Evolutionary conservation across 805 yeast species (phyloP).

Genomic region (Lachancea fermentati): DNA sequence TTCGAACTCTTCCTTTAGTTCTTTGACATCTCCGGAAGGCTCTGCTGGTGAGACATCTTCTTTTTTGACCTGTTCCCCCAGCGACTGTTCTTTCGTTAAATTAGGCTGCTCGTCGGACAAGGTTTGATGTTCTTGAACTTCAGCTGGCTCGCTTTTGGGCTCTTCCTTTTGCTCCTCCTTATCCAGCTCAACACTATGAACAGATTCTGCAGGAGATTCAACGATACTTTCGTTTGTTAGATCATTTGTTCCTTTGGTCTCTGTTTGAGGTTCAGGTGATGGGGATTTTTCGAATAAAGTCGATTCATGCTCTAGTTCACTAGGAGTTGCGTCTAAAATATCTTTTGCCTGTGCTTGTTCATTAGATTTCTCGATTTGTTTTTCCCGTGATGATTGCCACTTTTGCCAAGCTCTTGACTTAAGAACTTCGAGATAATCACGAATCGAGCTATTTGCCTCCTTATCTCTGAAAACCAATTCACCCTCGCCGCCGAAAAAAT

Average conservation of each 20-base stretch:
- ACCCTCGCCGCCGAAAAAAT: conserved; percentile 67
- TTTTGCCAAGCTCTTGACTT: conserved; percentile 9
- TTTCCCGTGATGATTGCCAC: background rate
- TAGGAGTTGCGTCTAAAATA: background rate
- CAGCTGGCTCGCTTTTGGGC: conserved; percentile 1
- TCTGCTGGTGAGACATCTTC: conserved; percentile 9
- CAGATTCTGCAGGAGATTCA: background rate
- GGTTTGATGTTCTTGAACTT: background rate
- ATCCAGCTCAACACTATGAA: conserved; percentile 1
- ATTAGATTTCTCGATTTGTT: background rate
- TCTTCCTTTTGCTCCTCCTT: conserved; percentile 7
- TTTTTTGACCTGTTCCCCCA: conserved; percentile 1
- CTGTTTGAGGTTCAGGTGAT: background rate
- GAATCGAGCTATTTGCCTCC: conserved; percentile 42
- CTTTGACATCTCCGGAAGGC: conserved; percentile 9
- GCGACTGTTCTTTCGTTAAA: conserved; percentile 8
- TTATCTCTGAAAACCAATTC: conserved; percentile 66
- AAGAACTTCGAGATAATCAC: conserved; percentile 36
- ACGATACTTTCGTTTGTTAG: background rate
- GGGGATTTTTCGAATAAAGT: background rate
- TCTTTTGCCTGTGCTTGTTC: background rate
- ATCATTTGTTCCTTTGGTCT: background rate
- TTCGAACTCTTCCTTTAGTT: conserved; percentile 26
- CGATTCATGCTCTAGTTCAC: background rate
- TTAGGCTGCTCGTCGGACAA: conserved; percentile 13